These are phyloP conservation scores for Prunus dulcis DNA, from an alignment of 306 rosid species.

Conservation along the genomic window DNA sequence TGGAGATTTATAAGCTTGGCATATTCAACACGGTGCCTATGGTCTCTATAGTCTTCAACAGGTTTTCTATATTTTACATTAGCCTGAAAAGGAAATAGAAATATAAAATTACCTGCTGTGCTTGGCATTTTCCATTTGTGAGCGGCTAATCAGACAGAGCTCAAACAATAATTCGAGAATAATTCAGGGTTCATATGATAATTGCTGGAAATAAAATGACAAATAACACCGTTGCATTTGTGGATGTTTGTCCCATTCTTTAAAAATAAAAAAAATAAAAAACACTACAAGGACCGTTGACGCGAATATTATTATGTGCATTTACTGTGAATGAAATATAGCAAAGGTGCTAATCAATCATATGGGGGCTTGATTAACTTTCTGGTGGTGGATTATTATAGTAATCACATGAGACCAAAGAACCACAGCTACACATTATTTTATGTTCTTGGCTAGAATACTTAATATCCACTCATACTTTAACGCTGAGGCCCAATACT, in stretches of 20 bases:
- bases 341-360: constrained; percentile 6
- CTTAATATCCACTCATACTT: neutral
- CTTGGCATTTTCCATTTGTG: neutral
- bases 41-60: too few relatives aligned
- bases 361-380: neutral
- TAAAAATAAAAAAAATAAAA: neutral
- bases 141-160: neutral
- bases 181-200: neutral
- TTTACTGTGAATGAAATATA: neutral
- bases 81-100: neutral
- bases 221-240: constrained; percentile 10
- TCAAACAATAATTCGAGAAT: constrained; percentile 13
- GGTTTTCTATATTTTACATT: neutral
- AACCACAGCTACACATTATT: neutral
- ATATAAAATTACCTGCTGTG: neutral
- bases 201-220: constrained; percentile 14
- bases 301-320: neutral
- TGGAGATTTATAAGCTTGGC: neutral
- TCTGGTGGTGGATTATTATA: neutral
- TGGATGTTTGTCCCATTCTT: constrained; percentile 17
- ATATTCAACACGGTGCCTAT: neutral
- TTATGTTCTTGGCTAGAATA: neutral
- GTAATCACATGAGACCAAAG: neutral
- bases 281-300: neutral
- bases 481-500: neutral